phyloP scores from a whole-genome alignment of 2,329 filamentous ascomycete genomes.

The Rhexocercosporidium sp. region DNA sequence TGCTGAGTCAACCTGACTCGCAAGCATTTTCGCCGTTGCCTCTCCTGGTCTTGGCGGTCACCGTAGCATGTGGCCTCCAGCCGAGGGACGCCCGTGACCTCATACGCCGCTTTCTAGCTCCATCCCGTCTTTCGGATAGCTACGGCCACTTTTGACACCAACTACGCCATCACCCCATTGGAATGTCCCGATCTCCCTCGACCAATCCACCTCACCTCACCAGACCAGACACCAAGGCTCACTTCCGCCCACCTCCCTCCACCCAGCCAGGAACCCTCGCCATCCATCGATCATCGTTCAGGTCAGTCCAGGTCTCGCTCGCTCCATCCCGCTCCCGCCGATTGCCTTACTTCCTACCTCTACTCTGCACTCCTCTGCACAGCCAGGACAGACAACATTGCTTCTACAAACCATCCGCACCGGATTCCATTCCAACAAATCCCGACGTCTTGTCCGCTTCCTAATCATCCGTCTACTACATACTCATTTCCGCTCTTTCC shows the following conservation, averaged over 20 bases:
- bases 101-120: neutral
- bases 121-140: neutral
- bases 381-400: neutral
- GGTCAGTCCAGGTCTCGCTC: neutral
- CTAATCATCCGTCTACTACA: constrained; percentile 9
- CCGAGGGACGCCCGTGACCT: constrained; percentile 4
- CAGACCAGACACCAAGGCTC: too few relatives aligned
- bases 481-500: constrained; percentile 2
- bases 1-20: constrained; percentile 22
- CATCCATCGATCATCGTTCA: constrained; percentile 3
- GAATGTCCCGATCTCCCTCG: too few relatives aligned
- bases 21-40: constrained; percentile 2
- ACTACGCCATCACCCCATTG: neutral
- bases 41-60: neutral
- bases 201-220: neutral
- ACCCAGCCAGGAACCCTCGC: constrained; percentile 21
- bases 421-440: neutral
- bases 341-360: neutral
- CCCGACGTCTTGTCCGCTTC: neutral
- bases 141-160: neutral
- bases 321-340: constrained; percentile 12
- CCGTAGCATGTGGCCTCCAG: neutral
- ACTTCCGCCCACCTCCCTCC: neutral
- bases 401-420: constrained; percentile 6
- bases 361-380: neutral